These are phyloP conservation scores for Pseudoscleropodium purum DNA, from an alignment of 225 moss, liverwort and hornwort genomes.

Conservation along the genomic window DNA sequence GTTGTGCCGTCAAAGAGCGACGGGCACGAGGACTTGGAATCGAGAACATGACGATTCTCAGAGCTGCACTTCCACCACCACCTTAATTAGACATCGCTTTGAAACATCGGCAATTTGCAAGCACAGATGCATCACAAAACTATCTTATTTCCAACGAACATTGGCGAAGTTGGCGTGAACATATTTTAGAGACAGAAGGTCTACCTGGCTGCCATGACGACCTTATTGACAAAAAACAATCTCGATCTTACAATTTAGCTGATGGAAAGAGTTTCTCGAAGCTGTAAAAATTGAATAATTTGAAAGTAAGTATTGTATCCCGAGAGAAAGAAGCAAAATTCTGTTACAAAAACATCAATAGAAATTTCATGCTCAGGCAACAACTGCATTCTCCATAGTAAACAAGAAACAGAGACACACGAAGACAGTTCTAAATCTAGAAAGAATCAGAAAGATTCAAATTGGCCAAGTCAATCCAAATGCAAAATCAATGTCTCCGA, in stretches of 20 bases:
- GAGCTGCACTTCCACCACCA: constrained; percentile 16
- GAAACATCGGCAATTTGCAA: neutral
- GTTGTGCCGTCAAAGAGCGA: constrained; percentile 39
- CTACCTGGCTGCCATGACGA: constrained; percentile 23
- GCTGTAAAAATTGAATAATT: neutral
- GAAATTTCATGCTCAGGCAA: neutral
- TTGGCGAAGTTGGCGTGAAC: neutral
- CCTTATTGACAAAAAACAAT: neutral
- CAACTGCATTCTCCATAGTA: neutral
- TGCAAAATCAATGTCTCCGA: neutral
- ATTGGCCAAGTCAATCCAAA: neutral
- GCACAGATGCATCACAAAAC: neutral
- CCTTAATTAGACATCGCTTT: neutral
- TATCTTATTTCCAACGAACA: neutral
- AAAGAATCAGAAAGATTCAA: neutral
- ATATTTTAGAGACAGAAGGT: neutral
- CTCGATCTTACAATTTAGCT: neutral
- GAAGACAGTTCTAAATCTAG: neutral
- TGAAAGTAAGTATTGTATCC: neutral
- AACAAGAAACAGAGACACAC: neutral
- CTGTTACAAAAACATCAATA: neutral
- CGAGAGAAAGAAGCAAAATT: neutral
- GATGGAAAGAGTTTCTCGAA: neutral
- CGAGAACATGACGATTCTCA: neutral
- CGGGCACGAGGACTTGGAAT: constrained; percentile 30